Conservation (phyloP, 2,329 filamentous ascomycete species). For the Fusarium longipes region DNA sequence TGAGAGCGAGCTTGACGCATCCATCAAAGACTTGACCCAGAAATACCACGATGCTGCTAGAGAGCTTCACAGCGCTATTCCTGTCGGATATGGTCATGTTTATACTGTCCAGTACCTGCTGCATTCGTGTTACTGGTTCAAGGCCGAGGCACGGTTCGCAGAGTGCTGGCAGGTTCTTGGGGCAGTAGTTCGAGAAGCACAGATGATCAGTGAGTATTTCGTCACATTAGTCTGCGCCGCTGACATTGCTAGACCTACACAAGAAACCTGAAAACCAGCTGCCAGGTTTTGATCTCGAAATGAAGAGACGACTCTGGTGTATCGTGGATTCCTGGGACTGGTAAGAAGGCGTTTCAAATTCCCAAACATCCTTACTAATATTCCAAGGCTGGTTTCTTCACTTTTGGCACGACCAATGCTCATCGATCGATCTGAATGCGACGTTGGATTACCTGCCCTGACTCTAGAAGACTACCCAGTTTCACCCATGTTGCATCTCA, state of each 20-base stretch:
- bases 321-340: slow-evolving; percentile 30
- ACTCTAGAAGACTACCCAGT: slow-evolving; percentile 23
- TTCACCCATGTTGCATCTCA: slow-evolving; percentile 26
- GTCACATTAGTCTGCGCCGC: rapidly evolving
- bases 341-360: not conserved
- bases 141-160: slow-evolving; percentile 21
- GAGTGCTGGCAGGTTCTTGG: slow-evolving; percentile 26
- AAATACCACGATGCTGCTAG: slow-evolving; percentile 20
- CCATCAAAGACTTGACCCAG: slow-evolving; percentile 18
- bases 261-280: slow-evolving; percentile 6
- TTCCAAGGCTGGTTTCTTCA: slow-evolving; percentile 9
- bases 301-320: slow-evolving; percentile 24
- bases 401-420: slow-evolving; percentile 23
- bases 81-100: slow-evolving; percentile 15
- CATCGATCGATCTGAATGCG: slow-evolving; percentile 20
- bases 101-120: slow-evolving; percentile 18
- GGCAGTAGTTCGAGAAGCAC: slow-evolving; percentile 21
- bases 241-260: slow-evolving; percentile 2
- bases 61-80: slow-evolving; percentile 26
- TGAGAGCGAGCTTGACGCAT: slow-evolving; percentile 4
- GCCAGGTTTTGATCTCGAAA: slow-evolving; percentile 17
- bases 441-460: slow-evolving; percentile 15
- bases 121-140: slow-evolving; percentile 30
- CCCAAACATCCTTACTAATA: not conserved
- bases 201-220: slow-evolving; percentile 18